Base-by-base conservation (phyloP, 2,329 filamentous ascomycete species). In the Ophiostoma fasciatum region DNA sequence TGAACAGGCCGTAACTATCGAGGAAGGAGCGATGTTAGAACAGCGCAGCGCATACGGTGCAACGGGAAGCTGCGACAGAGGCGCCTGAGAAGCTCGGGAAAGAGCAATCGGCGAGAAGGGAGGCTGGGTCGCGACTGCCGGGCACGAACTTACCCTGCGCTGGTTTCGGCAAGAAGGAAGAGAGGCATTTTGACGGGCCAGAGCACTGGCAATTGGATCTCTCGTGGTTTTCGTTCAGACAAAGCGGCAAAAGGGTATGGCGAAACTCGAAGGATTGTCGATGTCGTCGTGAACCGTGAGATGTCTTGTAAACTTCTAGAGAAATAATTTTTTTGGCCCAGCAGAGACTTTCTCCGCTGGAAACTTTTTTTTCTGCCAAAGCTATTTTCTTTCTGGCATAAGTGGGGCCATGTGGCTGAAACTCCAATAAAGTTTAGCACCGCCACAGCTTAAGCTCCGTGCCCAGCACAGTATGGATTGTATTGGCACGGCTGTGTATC, bases 91-190 rank as follows among this genome's bases (percentile, higher is more conserved):
- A n/a, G n/a, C n/a, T n/a, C n/a, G 14, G 32, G 19, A 41, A 34
- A 21, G 26, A 23, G 10, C 25, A 33, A 25, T 12, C 23, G n/a
- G 28, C 14, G 23, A 20, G 36, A 29, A 22, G 13, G 19, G 10
- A 28, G 5, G 26, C 19, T 4, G 18, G 14, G 14, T 31, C 21
- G 35, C 29, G 14, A 10, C 20, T 31, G 33, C 28, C 12, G 17
- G n/a, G 11, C 19, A 14, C 38, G 39, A 37, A 65, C 69, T 63
- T 60, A 75, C 71, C 71, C 71, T 59, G 87, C 87, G 62, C 82
- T 83, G 59, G 87, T 94, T 65, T 94, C 87, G 54, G 80, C 80
- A 51, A 94, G 77, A 63, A 94, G 82, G 63, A 93, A 92, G 58
- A 90, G 76, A 64, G 81, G 80, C 82, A 90, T 90, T 47, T 48